Evolutionary conservation across 257 asterid genomes (phyloP), one percentile per base, ranked within the genome.

Genomic region (Primulina huaijiensis): DNA sequence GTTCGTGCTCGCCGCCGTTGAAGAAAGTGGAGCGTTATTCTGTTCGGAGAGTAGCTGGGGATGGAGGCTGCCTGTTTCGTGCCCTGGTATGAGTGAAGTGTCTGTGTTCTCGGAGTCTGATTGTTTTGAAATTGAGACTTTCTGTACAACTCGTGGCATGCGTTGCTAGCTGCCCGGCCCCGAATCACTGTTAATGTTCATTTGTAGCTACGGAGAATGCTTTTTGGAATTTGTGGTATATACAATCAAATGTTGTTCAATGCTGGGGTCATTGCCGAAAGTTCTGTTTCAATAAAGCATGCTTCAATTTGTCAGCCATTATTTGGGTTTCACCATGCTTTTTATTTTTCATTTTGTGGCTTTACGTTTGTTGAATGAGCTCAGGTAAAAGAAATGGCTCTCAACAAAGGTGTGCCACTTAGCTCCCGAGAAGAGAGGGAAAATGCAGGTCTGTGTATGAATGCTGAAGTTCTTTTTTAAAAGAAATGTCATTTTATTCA

Each of bases 321-420:
- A 2, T 3, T 52, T 9, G 52, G 56, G 57, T 73, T n/a, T n/a
- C n/a, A n/a, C n/a, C n/a, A n/a, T n/a, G n/a, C n/a, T n/a, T n/a
- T n/a, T n/a, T n/a, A n/a, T n/a, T n/a, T 0, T 57, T 66, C 25
- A 72, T 31, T 63, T 19, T 55, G 23, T 30, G 58, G 56, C 19
- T 72, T 25, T 21, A 58, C 56, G 55, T 71, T 61, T 59, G 55
- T 72, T 73, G 60, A 74, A 82, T 70, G 67, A 72, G 66, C 64
- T 67, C 84, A 93, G 97, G 99, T 91, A 6, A 93, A 86, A 79
- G 99, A 97, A 78, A 93, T 93, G 99, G 97, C 96, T 64, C 75
- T 82, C 59, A 91, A 93, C 88, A 93, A 93, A 84, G 92, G 95
- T 2, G 67, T 71, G 74, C 17, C 77, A 43, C 91, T 89, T 67